Evolutionary conservation across 129 eudicot species (phyloP).

Genomic region (Rutidosis leptorrhynchoides): DNA sequence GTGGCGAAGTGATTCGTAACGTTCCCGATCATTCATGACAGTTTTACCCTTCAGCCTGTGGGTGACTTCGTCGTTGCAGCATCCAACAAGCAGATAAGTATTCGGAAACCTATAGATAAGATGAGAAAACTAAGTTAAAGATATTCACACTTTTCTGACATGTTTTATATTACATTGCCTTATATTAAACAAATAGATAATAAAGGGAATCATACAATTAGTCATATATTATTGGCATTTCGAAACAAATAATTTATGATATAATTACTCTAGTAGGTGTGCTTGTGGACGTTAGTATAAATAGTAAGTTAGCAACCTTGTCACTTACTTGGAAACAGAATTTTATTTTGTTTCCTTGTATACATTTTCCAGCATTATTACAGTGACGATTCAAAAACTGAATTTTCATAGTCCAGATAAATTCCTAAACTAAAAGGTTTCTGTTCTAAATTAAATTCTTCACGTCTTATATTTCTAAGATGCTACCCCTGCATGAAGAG

Average conservation of each 20-base stretch:
- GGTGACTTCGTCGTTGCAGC: slow-evolving; percentile 77
- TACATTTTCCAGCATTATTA: neutral
- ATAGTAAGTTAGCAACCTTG: neutral
- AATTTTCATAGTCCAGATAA: neutral
- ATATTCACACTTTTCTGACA: neutral
- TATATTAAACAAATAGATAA: neutral
- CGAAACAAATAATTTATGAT: neutral
- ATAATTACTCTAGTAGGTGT: neutral
- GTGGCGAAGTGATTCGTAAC: slow-evolving; percentile 82
- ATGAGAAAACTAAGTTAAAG: slow-evolving; percentile 22
- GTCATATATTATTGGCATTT: neutral
- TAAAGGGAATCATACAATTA: neutral
- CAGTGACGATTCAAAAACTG: neutral
- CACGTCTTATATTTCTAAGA: neutral
- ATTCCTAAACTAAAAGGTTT: neutral
- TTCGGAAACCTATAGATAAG: slow-evolving; percentile 61
- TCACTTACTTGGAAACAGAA: neutral
- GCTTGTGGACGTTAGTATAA: neutral
- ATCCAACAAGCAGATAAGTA: slow-evolving; percentile 76
- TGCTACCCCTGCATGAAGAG: neutral
- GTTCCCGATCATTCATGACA: slow-evolving; percentile 78
- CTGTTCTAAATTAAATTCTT: neutral
- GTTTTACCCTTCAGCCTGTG: slow-evolving; percentile 83
- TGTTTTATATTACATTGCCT: neutral
- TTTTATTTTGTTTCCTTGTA: neutral